Evolutionary conservation across 164 flowering plant species (phyloP).

Genomic region (Akebia trifoliata): DNA sequence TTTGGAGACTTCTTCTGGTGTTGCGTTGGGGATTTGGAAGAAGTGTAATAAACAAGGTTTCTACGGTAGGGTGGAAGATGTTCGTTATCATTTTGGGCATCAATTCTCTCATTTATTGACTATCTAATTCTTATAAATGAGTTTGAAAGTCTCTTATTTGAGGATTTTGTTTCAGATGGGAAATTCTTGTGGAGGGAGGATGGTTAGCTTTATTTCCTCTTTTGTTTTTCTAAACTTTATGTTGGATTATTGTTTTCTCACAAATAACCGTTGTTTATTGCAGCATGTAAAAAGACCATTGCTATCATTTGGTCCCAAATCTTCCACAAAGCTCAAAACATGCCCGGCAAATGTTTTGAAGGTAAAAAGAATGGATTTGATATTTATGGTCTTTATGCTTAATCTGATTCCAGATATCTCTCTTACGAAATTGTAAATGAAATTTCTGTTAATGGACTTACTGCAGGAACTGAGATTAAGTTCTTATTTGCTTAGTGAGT

Average conservation of each 20-base stretch:
- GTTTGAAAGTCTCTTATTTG: too few species aligned
- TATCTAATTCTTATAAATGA: too few species aligned
- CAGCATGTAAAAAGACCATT: conserved; percentile 90
- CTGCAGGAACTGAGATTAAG: conserved; percentile 76
- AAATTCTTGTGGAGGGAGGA: too few species aligned
- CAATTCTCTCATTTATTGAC: too few species aligned
- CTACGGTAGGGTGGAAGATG: too few species aligned
- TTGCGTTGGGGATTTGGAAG: too few species aligned
- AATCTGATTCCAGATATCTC: background rate
- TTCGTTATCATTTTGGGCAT: too few species aligned
- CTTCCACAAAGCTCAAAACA: conserved; percentile 67
- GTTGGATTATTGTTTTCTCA: background rate
- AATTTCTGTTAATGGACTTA: background rate
- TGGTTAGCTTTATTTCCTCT: background rate
- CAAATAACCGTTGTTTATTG: conserved; percentile 9
- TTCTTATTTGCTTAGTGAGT: conserved; percentile 71
- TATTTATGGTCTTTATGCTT: background rate
- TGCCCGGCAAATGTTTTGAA: conserved; percentile 74
- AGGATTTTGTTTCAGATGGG: too few species aligned
- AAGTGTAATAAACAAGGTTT: too few species aligned
- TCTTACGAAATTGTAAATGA: background rate
- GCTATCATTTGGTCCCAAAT: conserved; percentile 92
- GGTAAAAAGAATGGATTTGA: conserved; percentile 36
- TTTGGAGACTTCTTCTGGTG: too few species aligned
- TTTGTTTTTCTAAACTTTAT: background rate